Percentiles rank a stretch among this genome's conserved stretches.
phyloP scores from a whole-genome alignment of 1,284 basidiomycete species.

The Ceratobasidium sp. region DNA sequence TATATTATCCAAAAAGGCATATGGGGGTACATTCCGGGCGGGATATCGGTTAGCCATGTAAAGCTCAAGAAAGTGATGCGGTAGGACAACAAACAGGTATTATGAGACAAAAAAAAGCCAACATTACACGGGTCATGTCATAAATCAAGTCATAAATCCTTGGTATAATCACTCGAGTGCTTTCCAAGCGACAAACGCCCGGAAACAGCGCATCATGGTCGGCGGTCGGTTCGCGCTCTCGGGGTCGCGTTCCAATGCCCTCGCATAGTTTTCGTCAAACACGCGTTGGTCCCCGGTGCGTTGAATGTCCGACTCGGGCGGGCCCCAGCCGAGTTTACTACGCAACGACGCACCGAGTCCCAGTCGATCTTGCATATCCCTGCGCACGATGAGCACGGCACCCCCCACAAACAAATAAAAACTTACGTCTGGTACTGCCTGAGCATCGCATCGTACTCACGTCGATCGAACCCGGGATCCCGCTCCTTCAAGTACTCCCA shows the following conservation, averaged over 20 bases:
- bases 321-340: constrained; percentile 25
- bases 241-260: constrained; percentile 5
- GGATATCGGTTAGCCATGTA: constrained; percentile 7
- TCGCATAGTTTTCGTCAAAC: constrained; percentile 32
- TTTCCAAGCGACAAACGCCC: constrained; percentile 27
- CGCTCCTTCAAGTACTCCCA: constrained; percentile 31
- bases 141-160: constrained; percentile 28
- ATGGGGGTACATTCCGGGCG: constrained; percentile 27
- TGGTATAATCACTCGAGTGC: constrained; percentile 1
- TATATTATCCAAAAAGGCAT: constrained; percentile 30
- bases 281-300: constrained; percentile 23
- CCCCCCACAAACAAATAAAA: background rate
- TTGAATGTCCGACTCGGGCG: constrained; percentile 27
- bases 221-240: constrained; percentile 4
- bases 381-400: background rate
- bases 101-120: background rate
- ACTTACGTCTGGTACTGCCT: constrained; percentile 37
- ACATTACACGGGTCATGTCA: constrained; percentile 38
- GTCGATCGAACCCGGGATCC: constrained; percentile 8
- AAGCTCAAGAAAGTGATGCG: constrained; percentile 14
- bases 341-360: constrained; percentile 16
- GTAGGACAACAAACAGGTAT: background rate
- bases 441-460: constrained; percentile 30
- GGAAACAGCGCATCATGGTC: constrained; percentile 14
- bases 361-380: constrained; percentile 28